Evolutionary conservation across 495 filamentous ascomycete genomes (phyloP), one percentile per base, ranked within the genome.

Genomic region (Penicillium dipodomyicola): DNA sequence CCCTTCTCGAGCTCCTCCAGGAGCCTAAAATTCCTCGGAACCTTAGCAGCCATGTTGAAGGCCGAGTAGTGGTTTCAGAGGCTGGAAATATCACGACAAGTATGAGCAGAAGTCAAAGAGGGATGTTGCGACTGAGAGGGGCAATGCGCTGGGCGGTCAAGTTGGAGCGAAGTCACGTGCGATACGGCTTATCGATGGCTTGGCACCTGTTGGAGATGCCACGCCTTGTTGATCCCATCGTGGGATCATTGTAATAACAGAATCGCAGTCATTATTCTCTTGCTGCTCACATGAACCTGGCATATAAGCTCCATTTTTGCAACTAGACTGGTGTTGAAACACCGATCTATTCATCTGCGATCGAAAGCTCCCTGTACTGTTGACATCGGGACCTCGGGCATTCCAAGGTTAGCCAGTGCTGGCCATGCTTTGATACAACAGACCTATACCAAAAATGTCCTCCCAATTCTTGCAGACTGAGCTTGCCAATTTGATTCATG

Each of bases 1-100:
- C 94, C 94, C 78, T 97, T 97, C 80, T 98, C 94, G 3, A 98
- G 82, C 84, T 98, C 94, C 69, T 96, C 95, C 19, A 98, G 82
- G 62, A 98, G 84, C 62, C 92, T 84, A 68, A 98, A 98, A 75
- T 97, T 97, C 65, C 94, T 82, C 39, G 94, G 94, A 33, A 98
- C 82, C 67, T 95, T 96, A 37, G 94, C 90, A 48, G 82, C 72
- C 87, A 90, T 91, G 23, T 39, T 80, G 68, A 41, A 44, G 32
- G 14, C 45, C 32, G 25, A 41, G 14, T 29, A 44, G 33, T 37
- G 15, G 22, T 6, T 20, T 52, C 37, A n/a, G 22, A 30, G 9
- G 39, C 42, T 54, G 33, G 22, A 35, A 23, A 56, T 23, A 5
- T 47, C 39, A 17, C 55, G 40, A 64, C 32, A 14, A 57, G 22